These are phyloP conservation scores for Leccinum truebloodii DNA, from an alignment of 768 basidiomycete species.

Conservation along the genomic window DNA sequence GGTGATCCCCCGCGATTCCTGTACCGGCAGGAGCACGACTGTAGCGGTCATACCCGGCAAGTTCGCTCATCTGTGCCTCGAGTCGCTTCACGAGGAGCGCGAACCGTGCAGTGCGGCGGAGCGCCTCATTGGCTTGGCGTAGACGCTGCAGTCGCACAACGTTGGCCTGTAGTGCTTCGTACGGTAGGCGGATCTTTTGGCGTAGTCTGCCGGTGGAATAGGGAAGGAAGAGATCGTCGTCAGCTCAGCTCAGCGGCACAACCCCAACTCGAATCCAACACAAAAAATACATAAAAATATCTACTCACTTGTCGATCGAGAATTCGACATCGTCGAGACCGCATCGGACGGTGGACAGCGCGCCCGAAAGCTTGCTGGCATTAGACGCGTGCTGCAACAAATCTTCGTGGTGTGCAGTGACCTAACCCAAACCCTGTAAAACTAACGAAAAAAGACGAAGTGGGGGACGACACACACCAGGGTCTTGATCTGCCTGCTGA, in stretches of 20 bases:
- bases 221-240: neutral
- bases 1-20: constrained; percentile 38
- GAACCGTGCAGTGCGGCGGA: constrained; percentile 84
- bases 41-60: constrained; percentile 32
- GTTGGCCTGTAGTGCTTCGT: constrained; percentile 68
- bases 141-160: constrained; percentile 76
- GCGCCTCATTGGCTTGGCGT: constrained; percentile 80
- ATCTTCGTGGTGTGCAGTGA: constrained; percentile 80
- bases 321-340: constrained; percentile 74
- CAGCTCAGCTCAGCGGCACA: neutral
- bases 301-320: constrained; percentile 72
- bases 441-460: neutral
- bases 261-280: neutral
- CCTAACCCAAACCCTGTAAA: constrained; percentile 43
- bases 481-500: constrained; percentile 84
- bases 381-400: constrained; percentile 81
- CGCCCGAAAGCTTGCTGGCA: constrained; percentile 68
- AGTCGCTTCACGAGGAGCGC: constrained; percentile 80
- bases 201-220: constrained; percentile 58
- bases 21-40: neutral
- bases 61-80: constrained; percentile 81
- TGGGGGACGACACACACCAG: constrained; percentile 52
- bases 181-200: constrained; percentile 82
- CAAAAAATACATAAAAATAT: too few relatives aligned
- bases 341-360: constrained; percentile 62